Evolutionary conservation across 345 rosid genomes (phyloP).

Genomic region (Turnera subulata): DNA sequence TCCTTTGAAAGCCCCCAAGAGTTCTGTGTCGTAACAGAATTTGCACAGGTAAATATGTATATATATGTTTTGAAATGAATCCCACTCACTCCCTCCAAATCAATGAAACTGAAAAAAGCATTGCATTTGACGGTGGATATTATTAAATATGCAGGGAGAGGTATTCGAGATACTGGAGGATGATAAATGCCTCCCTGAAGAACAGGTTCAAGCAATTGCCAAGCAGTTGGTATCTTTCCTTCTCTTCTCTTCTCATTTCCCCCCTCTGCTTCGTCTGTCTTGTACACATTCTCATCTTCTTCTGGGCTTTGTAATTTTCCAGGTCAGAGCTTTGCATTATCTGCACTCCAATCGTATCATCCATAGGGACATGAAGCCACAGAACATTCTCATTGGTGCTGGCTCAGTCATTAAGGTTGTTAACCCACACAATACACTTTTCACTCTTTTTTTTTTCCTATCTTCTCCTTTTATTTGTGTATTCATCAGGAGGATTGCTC

Average conservation of each 20-base stretch:
- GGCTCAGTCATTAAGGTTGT: constrained; percentile 93
- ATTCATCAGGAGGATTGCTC: not conserved
- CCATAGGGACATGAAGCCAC: constrained; percentile 99
- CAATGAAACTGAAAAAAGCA: no score
- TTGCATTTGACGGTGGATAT: no score
- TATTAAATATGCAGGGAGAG: constrained; percentile 83
- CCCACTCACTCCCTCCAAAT: no score
- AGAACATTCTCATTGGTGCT: constrained; percentile 93
- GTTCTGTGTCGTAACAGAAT: constrained; percentile 96
- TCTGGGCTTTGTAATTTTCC: constrained; percentile 17
- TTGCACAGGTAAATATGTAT: constrained; percentile 89
- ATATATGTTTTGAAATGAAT: no score
- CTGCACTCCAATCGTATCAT: constrained; percentile 97
- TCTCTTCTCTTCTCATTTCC: not conserved
- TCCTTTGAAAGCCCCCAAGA: constrained; percentile 91
- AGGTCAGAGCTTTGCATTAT: constrained; percentile 93
- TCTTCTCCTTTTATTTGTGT: not conserved
- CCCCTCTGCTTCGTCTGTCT: no score
- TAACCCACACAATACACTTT: no score
- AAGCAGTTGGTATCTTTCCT: constrained; percentile 77
- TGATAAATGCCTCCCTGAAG: constrained; percentile 96
- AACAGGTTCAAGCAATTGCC: constrained; percentile 96
- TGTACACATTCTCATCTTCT: no score
- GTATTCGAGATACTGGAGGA: constrained; percentile 95
- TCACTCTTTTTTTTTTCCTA: no score